Conservation (phyloP, 495 filamentous ascomycete genomes). For the Xylaria curta region DNA sequence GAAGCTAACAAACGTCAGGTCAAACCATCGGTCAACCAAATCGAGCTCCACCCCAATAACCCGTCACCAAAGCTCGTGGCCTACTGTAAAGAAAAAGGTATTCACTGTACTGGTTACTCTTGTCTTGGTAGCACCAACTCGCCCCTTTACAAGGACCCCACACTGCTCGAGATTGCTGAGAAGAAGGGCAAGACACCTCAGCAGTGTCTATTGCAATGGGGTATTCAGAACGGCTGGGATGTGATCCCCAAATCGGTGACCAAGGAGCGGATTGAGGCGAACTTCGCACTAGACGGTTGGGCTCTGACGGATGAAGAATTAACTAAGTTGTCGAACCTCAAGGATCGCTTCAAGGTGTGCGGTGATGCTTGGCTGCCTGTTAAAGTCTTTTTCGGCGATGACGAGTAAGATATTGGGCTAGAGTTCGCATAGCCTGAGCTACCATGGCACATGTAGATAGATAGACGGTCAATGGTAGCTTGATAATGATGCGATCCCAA, state of each 20-base stretch:
- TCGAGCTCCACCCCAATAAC: conserved; percentile 87
- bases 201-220: conserved; percentile 74
- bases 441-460: conserved; percentile 24
- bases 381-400: conserved; percentile 88
- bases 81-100: conserved; percentile 71
- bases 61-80: conserved; percentile 80
- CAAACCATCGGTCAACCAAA: conserved; percentile 86
- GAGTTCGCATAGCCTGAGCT: conserved; percentile 18
- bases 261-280: conserved; percentile 66
- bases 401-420: conserved; percentile 58
- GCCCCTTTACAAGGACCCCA: conserved; percentile 65
- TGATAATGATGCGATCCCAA: conserved; percentile 22
- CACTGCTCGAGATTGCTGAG: conserved; percentile 65
- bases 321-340: conserved; percentile 64
- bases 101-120: conserved; percentile 72
- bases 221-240: conserved; percentile 73
- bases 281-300: conserved; percentile 72
- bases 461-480: conserved; percentile 30
- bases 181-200: conserved; percentile 70
- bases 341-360: conserved; percentile 77
- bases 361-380: conserved; percentile 72
- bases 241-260: conserved; percentile 75
- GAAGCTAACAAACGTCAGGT: conserved; percentile 63
- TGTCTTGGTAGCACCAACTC: conserved; percentile 65
- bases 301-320: conserved; percentile 69